Conservation (phyloP, 164 flowering plant species). For the Santalum album region DNA sequence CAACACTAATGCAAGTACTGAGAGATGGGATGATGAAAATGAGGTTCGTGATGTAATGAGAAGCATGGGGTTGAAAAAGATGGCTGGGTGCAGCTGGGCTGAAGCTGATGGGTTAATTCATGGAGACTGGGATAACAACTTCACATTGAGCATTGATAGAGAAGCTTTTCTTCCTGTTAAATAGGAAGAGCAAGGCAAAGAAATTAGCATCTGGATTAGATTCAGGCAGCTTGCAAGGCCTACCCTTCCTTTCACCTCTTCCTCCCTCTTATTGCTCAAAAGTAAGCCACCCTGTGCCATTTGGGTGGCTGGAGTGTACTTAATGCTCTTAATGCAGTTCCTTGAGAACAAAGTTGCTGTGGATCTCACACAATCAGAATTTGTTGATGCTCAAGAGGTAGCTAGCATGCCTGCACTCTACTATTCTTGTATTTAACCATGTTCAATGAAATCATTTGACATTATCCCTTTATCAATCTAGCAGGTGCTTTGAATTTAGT, state of each 20-base stretch:
- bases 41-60: slow-evolving; percentile 15
- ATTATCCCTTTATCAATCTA: neutral
- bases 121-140: no score
- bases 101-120: slow-evolving; percentile 7
- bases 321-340: slow-evolving; percentile 89
- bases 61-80: slow-evolving; percentile 18
- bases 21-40: slow-evolving; percentile 21
- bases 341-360: slow-evolving; percentile 88
- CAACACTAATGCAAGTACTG: slow-evolving; percentile 15
- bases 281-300: no score
- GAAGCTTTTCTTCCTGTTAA: no score
- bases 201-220: no score
- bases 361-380: slow-evolving; percentile 84
- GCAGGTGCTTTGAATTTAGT: no score
- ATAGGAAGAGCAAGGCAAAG: no score
- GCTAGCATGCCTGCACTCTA: slow-evolving; percentile 4
- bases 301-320: slow-evolving; percentile 82
- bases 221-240: no score
- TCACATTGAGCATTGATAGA: no score
- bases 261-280: no score
- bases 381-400: slow-evolving; percentile 92
- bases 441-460: neutral
- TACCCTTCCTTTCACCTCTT: no score
- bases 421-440: neutral
- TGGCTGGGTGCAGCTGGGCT: slow-evolving; percentile 19